phyloP scores from a whole-genome alignment of 768 basidiomycete species.

The Gymnopilus junonius region DNA sequence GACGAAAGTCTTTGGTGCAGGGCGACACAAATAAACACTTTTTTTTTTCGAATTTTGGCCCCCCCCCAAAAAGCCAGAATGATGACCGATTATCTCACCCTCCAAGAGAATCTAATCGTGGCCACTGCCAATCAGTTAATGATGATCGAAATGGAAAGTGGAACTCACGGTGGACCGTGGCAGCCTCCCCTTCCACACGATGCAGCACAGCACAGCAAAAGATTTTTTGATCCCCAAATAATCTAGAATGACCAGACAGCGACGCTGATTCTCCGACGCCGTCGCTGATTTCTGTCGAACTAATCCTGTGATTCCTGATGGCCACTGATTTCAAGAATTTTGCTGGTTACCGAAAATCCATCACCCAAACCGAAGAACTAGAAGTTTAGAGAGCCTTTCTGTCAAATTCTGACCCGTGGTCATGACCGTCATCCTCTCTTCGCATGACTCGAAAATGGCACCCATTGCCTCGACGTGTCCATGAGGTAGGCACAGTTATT shows the following conservation, averaged over 20 bases:
- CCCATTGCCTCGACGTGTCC: not conserved
- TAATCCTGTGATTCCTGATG: not conserved
- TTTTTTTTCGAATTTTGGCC: not conserved
- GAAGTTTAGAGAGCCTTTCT: not conserved
- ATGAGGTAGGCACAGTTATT: not conserved
- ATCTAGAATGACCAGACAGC: constrained; percentile 10
- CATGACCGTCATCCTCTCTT: not conserved
- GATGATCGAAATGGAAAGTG: constrained; percentile 11
- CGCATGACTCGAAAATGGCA: not conserved
- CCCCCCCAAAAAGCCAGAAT: not conserved
- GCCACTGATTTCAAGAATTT: not conserved
- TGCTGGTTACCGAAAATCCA: not conserved
- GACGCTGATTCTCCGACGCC: constrained; percentile 4
- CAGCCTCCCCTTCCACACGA: constrained; percentile 23
- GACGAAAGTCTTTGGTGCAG: not conserved
- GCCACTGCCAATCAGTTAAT: constrained; percentile 21
- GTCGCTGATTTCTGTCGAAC: not conserved
- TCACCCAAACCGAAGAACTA: not conserved
- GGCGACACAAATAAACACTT: not conserved
- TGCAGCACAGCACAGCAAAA: constrained; percentile 16
- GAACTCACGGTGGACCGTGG: constrained; percentile 8
- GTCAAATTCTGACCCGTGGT: not conserved
- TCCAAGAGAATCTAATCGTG: constrained; percentile 27
- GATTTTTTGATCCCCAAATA: constrained; percentile 26
- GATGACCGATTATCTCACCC: constrained; percentile 4